Conservation (phyloP, 2,329 filamentous ascomycete species). For the Exophiala alcalophila region DNA sequence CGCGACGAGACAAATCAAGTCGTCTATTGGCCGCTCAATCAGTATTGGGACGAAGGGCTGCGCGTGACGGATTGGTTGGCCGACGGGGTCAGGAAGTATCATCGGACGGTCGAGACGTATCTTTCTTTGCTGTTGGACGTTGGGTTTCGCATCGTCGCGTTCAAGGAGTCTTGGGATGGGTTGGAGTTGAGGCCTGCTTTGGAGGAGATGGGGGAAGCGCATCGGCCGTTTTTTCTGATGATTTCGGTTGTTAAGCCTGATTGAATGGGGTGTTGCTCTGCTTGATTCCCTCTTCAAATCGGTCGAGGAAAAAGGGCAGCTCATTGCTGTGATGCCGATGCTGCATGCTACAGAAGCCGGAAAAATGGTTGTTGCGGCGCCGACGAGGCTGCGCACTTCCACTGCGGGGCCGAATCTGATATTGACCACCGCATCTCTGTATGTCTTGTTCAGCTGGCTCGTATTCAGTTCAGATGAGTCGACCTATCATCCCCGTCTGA, state of each 20-base stretch:
- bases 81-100: slow-evolving; percentile 46
- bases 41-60: slow-evolving; percentile 44
- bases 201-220: slow-evolving; percentile 31
- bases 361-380: too few species aligned
- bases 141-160: slow-evolving; percentile 41
- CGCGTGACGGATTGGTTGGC: slow-evolving; percentile 45
- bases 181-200: slow-evolving; percentile 35
- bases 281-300: too few species aligned
- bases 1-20: slow-evolving; percentile 33
- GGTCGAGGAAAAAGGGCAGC: too few species aligned
- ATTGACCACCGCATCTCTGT: too few species aligned
- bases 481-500: too few species aligned
- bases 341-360: too few species aligned
- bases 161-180: slow-evolving; percentile 40
- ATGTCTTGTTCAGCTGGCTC: too few species aligned
- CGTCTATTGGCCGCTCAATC: slow-evolving; percentile 43
- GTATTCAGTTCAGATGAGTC: too few species aligned
- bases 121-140: slow-evolving; percentile 38
- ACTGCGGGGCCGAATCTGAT: too few species aligned
- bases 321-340: too few species aligned
- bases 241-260: slow-evolving; percentile 28
- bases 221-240: slow-evolving; percentile 40
- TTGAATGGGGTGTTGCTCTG: too few species aligned
- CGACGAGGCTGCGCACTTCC: too few species aligned
- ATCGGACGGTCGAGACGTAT: slow-evolving; percentile 47